A percentile compares a stretch with the other conserved stretches of the same genome.
These are phyloP conservation scores for Anisodus acutangulus DNA, from an alignment of 257 asterid species.

Conservation along the genomic window DNA sequence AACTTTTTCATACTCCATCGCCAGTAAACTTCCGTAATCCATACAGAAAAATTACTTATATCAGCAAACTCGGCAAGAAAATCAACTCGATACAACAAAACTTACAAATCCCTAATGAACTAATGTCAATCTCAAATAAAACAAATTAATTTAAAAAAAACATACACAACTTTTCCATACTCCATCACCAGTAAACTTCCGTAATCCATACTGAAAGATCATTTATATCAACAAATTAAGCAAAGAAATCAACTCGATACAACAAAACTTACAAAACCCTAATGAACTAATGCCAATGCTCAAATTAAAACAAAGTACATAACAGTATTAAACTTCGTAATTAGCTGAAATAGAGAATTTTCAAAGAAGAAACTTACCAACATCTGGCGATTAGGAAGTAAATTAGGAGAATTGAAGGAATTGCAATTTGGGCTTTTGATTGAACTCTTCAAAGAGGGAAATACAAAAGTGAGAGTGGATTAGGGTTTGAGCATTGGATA, in stretches of 20 bases:
- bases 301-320: not conserved
- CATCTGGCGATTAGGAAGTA: not conserved
- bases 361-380: not conserved
- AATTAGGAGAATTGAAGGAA: not conserved
- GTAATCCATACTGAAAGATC: too few species aligned
- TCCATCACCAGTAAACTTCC: too few species aligned
- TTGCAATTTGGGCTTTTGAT: not conserved
- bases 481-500: conserved; percentile 10
- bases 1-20: not conserved
- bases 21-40: not conserved
- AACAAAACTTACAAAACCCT: not conserved
- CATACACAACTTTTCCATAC: too few species aligned
- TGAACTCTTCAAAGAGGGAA: not conserved
- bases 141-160: too few species aligned
- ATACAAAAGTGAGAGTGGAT: not conserved
- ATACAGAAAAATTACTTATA: not conserved
- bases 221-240: too few species aligned
- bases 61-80: too few species aligned
- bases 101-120: not conserved
- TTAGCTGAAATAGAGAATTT: not conserved
- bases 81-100: not conserved
- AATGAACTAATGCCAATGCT: not conserved
- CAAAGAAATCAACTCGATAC: not conserved
- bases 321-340: not conserved
- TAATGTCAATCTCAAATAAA: not conserved